phyloP scores from a whole-genome alignment of 305 asterid species.

The Fraxinus albicans region DNA sequence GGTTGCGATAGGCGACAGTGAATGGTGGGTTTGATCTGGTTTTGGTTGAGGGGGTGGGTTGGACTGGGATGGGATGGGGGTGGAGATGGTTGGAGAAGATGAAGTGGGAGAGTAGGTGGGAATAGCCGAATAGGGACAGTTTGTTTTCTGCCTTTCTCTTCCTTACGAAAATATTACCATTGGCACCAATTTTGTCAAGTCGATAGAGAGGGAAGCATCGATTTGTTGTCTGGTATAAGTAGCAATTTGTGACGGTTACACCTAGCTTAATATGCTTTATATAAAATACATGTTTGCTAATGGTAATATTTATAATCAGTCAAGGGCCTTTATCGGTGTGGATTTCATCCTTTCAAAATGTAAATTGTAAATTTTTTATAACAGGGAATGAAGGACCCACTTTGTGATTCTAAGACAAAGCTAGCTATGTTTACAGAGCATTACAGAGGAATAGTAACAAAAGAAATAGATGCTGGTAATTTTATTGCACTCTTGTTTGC shows the following conservation, averaged over 20 bases:
- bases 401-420: slow-evolving; percentile 53
- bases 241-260: neutral
- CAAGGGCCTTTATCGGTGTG: slow-evolving; percentile 9
- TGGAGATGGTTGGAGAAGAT: too few relatives aligned
- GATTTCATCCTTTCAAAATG: neutral
- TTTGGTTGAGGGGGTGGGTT: too few relatives aligned
- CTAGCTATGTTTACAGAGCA: slow-evolving; percentile 56
- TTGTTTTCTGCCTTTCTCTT: too few relatives aligned
- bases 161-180: too few relatives aligned
- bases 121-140: too few relatives aligned
- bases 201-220: neutral
- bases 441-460: slow-evolving; percentile 50
- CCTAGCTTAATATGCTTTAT: neutral
- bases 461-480: slow-evolving; percentile 80
- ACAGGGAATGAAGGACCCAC: slow-evolving; percentile 91
- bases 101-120: too few relatives aligned
- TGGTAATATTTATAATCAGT: slow-evolving; percentile 1
- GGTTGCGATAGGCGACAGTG: too few relatives aligned
- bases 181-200: too few relatives aligned
- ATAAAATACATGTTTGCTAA: too few relatives aligned
- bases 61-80: too few relatives aligned
- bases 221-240: too few relatives aligned
- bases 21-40: too few relatives aligned
- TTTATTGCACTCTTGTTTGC: slow-evolving; percentile 4
- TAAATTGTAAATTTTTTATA: slow-evolving; percentile 12